These are phyloP conservation scores for Tremella fuciformis DNA, from an alignment of 768 basidiomycete species.

Conservation along the genomic window DNA sequence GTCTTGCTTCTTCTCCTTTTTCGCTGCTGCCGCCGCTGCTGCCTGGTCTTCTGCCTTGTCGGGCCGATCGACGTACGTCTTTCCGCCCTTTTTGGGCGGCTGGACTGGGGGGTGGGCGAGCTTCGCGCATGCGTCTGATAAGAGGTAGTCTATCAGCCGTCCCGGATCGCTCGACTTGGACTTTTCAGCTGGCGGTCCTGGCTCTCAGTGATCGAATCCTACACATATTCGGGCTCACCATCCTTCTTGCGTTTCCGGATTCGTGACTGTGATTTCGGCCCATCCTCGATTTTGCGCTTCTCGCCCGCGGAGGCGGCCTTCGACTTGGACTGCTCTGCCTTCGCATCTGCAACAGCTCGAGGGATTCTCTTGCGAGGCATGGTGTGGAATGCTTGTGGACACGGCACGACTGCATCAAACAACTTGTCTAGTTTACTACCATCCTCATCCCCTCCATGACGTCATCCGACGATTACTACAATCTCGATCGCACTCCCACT, in stretches of 20 bases:
- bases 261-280: neutral
- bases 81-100: constrained; percentile 24
- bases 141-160: constrained; percentile 25
- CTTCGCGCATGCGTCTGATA: constrained; percentile 37
- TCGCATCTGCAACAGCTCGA: neutral
- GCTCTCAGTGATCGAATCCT: too few relatives aligned
- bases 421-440: too few relatives aligned
- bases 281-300: constrained; percentile 18
- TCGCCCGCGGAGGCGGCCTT: constrained; percentile 7
- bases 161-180: constrained; percentile 11
- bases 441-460: too few relatives aligned
- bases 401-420: too few relatives aligned
- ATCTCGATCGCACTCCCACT: too few relatives aligned
- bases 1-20: constrained; percentile 6
- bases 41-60: constrained; percentile 11
- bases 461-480: too few relatives aligned
- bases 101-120: constrained; percentile 30
- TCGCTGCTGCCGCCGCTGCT: constrained; percentile 15
- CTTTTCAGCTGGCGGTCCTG: constrained; percentile 8
- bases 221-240: too few relatives aligned
- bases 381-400: neutral
- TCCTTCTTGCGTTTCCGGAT: too few relatives aligned
- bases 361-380: neutral
- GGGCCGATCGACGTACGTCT: constrained; percentile 18
- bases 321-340: neutral